A percentile compares a stretch with the other conserved stretches of the same genome.
Conservation (phyloP, 1,284 basidiomycete genomes). For the Ustilago sp. region DNA sequence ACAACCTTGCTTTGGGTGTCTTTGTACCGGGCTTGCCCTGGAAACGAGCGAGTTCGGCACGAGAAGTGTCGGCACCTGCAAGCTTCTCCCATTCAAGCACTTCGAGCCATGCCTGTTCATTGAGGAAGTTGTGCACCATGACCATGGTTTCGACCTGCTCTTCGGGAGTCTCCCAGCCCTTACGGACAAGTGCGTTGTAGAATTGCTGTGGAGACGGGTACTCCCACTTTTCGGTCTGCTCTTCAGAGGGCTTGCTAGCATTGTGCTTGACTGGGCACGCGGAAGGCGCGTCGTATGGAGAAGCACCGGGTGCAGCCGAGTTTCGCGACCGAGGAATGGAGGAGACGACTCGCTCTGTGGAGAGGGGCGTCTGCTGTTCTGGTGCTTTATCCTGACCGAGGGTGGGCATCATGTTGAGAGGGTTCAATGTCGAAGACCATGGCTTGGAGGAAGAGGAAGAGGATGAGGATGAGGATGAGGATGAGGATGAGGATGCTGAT, state of each 20-base stretch:
- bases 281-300: slow-evolving; percentile 63
- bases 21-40: slow-evolving; percentile 88
- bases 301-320: slow-evolving; percentile 59
- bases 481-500: slow-evolving; percentile 7
- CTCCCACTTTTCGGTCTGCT: slow-evolving; percentile 78
- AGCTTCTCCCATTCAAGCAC: slow-evolving; percentile 89
- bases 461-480: slow-evolving; percentile 17
- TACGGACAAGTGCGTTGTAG: slow-evolving; percentile 94
- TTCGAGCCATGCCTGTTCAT: slow-evolving; percentile 95
- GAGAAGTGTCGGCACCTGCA: slow-evolving; percentile 52
- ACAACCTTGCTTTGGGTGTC: slow-evolving; percentile 83
- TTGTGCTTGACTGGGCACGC: slow-evolving; percentile 66
- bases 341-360: slow-evolving; percentile 81
- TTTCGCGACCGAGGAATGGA: slow-evolving; percentile 83
- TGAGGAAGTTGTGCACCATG: slow-evolving; percentile 96
- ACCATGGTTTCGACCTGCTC: slow-evolving; percentile 98
- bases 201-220: slow-evolving; percentile 99
- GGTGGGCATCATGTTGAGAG: slow-evolving; percentile 88
- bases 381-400: slow-evolving; percentile 79
- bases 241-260: slow-evolving; percentile 28
- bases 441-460: slow-evolving; percentile 30
- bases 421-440: slow-evolving; percentile 73
- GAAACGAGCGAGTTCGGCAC: slow-evolving; percentile 81
- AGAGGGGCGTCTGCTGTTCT: slow-evolving; percentile 76
- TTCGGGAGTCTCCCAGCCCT: slow-evolving; percentile 97